phyloP scores from a whole-genome alignment of 2,329 filamentous ascomycete species.

The Ascochyta fabae region DNA sequence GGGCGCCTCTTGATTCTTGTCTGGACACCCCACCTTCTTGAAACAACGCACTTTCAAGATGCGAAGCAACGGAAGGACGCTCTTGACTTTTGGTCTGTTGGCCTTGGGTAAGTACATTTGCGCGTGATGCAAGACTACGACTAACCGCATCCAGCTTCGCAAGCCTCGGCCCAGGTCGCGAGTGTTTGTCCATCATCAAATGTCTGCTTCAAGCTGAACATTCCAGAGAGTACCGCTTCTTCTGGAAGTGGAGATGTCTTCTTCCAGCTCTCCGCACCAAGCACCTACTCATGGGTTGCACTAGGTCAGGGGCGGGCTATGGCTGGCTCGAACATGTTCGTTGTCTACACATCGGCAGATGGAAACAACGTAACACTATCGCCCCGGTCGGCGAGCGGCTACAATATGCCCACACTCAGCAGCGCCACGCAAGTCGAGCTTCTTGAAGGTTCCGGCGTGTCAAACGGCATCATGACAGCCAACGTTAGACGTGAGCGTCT shows the following conservation, averaged over 20 bases:
- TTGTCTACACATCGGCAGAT: constrained; percentile 61
- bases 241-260: constrained; percentile 63
- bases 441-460: constrained; percentile 61
- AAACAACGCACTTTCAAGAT: constrained; percentile 11
- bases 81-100: constrained; percentile 28
- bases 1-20: neutral
- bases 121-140: neutral
- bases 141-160: constrained; percentile 35
- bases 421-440: constrained; percentile 54
- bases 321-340: constrained; percentile 64
- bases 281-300: constrained; percentile 60
- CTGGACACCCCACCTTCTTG: neutral
- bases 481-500: constrained; percentile 59
- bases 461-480: constrained; percentile 60
- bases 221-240: constrained; percentile 59
- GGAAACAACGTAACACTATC: constrained; percentile 65
- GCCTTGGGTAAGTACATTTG: constrained; percentile 32
- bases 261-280: constrained; percentile 63
- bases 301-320: constrained; percentile 63
- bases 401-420: constrained; percentile 53
- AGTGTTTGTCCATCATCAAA: constrained; percentile 37
- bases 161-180: constrained; percentile 39
- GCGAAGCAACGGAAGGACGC: constrained; percentile 20
- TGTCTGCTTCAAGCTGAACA: constrained; percentile 60
- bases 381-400: constrained; percentile 55